Percentiles rank a stretch among this genome's conserved stretches.
These are phyloP conservation scores for Ceratocystis colombiana DNA, from an alignment of 2,329 filamentous ascomycete species.

Conservation along the genomic window DNA sequence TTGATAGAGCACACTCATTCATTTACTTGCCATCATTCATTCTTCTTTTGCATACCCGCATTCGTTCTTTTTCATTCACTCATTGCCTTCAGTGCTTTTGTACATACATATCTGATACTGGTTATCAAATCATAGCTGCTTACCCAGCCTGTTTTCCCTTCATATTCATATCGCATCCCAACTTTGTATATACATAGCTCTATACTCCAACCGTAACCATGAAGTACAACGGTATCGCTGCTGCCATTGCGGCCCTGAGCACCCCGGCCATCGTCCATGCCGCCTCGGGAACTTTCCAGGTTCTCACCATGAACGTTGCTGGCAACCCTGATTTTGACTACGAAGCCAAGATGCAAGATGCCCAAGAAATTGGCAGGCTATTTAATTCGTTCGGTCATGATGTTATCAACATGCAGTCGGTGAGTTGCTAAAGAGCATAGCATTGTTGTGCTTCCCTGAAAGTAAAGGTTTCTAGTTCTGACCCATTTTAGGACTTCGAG, in stretches of 20 bases:
- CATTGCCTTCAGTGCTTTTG: no score
- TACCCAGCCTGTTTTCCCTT: background rate
- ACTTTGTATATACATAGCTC: background rate
- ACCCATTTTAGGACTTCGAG: slow-evolving; percentile 48
- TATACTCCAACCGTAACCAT: background rate
- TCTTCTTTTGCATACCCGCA: no score
- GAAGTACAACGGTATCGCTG: slow-evolving; percentile 22
- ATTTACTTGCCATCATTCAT: no score
- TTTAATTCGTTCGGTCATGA: slow-evolving; percentile 50
- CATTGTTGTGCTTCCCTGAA: background rate
- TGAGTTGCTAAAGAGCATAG: slow-evolving; percentile 27
- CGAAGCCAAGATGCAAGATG: slow-evolving; percentile 49
- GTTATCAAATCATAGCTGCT: no score
- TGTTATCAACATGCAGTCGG: slow-evolving; percentile 56
- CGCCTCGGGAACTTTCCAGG: slow-evolving; percentile 37
- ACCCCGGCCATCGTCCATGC: slow-evolving; percentile 20
- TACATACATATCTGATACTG: background rate
- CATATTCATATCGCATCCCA: background rate
- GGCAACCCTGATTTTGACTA: slow-evolving; percentile 49
- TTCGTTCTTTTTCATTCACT: background rate
- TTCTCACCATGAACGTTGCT: slow-evolving; percentile 50
- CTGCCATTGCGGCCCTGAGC: slow-evolving; percentile 18
- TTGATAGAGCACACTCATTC: background rate
- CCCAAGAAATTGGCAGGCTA: slow-evolving; percentile 45
- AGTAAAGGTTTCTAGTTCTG: background rate